These are phyloP conservation scores for Oxyria digyna DNA, from an alignment of 148 eudicot genomes.

Conservation along the genomic window DNA sequence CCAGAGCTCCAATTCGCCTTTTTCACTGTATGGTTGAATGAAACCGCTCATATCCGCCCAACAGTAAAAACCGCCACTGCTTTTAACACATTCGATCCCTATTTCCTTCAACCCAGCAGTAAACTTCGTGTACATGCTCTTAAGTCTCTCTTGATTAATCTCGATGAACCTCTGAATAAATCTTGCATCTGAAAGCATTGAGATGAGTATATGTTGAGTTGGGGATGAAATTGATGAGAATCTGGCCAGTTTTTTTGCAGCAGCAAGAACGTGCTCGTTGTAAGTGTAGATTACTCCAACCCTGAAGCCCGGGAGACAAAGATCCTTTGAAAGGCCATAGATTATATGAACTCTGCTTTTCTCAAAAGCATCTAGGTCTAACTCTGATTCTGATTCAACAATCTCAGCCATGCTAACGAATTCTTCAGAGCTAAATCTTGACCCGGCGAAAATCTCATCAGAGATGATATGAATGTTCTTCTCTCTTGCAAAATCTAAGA, in stretches of 20 bases:
- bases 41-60: slow-evolving; percentile 79
- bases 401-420: slow-evolving; percentile 67
- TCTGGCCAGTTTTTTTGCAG: slow-evolving; percentile 53
- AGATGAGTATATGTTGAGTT: slow-evolving; percentile 48
- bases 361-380: slow-evolving; percentile 38
- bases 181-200: slow-evolving; percentile 60
- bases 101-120: slow-evolving; percentile 51
- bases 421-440: slow-evolving; percentile 37
- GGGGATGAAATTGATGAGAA: slow-evolving; percentile 77
- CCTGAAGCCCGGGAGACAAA: slow-evolving; percentile 61
- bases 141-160: slow-evolving; percentile 42
- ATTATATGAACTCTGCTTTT: slow-evolving; percentile 55
- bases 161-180: slow-evolving; percentile 39
- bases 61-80: slow-evolving; percentile 77
- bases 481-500: slow-evolving; percentile 77
- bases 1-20: slow-evolving; percentile 89
- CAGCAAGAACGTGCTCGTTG: slow-evolving; percentile 52
- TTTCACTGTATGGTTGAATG: slow-evolving; percentile 52
- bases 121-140: slow-evolving; percentile 39
- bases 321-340: slow-evolving; percentile 62
- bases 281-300: slow-evolving; percentile 61
- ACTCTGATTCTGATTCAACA: slow-evolving; percentile 32
- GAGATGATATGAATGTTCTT: slow-evolving; percentile 83
- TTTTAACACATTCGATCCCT: slow-evolving; percentile 52
- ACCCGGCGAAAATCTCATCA: slow-evolving; percentile 43